Conservation (phyloP, 192 early-diverging fungal genomes). For the Mortierella alpina region DNA sequence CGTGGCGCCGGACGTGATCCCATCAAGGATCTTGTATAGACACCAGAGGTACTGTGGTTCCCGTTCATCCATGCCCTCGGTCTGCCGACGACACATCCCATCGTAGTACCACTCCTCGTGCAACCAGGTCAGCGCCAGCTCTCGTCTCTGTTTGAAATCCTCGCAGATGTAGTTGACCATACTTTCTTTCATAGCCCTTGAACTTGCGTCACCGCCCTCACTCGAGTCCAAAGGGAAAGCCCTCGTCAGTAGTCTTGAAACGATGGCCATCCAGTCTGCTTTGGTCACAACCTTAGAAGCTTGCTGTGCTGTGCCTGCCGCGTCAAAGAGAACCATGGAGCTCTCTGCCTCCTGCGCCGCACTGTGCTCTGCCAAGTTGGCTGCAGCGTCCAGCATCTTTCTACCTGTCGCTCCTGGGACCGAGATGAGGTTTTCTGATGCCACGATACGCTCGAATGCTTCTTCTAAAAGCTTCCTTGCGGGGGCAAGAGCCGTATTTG, state of each 20-base stretch:
- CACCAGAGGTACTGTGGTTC: slow-evolving; percentile 50
- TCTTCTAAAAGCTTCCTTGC: slow-evolving; percentile 24
- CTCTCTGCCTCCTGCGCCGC: background rate
- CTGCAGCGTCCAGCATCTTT: slow-evolving; percentile 43
- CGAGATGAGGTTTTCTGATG: slow-evolving; percentile 32
- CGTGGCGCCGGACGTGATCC: slow-evolving; percentile 35
- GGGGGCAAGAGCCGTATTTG: background rate
- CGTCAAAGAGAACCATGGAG: slow-evolving; percentile 18
- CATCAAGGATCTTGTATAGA: slow-evolving; percentile 46
- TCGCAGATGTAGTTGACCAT: slow-evolving; percentile 68
- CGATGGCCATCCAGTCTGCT: slow-evolving; percentile 54
- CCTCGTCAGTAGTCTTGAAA: slow-evolving; percentile 48
- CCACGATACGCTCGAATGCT: slow-evolving; percentile 41
- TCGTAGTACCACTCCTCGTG: slow-evolving; percentile 75
- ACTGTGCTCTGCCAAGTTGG: background rate
- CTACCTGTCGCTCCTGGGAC: slow-evolving; percentile 37
- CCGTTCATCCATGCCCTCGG: slow-evolving; percentile 30
- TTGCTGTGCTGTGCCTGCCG: background rate
- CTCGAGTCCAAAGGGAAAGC: slow-evolving; percentile 46
- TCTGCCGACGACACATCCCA: slow-evolving; percentile 27
- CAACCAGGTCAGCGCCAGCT: slow-evolving; percentile 80
- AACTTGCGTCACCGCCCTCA: background rate
- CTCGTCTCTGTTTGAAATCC: slow-evolving; percentile 73
- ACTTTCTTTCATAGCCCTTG: slow-evolving; percentile 41
- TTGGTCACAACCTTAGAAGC: slow-evolving; percentile 49